Conservation (phyloP, 2,329 filamentous ascomycete species). For the Pseudogymnoascus destructans region DNA sequence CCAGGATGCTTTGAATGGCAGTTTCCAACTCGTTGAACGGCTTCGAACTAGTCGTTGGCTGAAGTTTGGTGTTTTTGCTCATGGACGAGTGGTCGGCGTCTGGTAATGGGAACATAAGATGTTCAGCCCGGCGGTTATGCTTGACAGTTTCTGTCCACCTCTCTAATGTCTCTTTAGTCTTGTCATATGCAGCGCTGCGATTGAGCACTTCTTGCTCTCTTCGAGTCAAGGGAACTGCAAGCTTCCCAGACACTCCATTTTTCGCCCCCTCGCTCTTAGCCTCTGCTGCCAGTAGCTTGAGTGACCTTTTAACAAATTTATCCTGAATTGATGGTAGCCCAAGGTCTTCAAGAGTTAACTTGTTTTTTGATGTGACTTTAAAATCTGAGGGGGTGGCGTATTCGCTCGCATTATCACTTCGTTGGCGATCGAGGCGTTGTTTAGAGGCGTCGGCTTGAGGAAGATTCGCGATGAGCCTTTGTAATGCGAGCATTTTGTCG, state of each 20-base stretch:
- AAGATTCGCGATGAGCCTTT: slow-evolving; percentile 57
- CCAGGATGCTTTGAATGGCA: slow-evolving; percentile 77
- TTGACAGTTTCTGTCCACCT: slow-evolving; percentile 95
- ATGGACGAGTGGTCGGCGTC: slow-evolving; percentile 46
- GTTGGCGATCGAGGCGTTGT: slow-evolving; percentile 20
- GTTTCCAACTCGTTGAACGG: slow-evolving; percentile 72
- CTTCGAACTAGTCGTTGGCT: slow-evolving; percentile 48
- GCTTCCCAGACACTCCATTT: slow-evolving; percentile 48
- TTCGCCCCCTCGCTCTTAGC: slow-evolving; percentile 35
- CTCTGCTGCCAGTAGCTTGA: slow-evolving; percentile 60
- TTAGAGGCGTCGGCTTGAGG: slow-evolving; percentile 27
- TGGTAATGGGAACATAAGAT: slow-evolving; percentile 79
- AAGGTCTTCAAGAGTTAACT: slow-evolving; percentile 65
- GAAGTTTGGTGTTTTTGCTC: slow-evolving; percentile 49
- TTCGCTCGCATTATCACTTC: slow-evolving; percentile 39
- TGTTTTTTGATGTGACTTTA: slow-evolving; percentile 44
- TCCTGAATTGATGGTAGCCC: slow-evolving; percentile 59
- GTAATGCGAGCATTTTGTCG: slow-evolving; percentile 47
- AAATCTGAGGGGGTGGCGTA: slow-evolving; percentile 48
- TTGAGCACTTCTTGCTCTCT: slow-evolving; percentile 78
- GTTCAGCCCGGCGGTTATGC: slow-evolving; percentile 80
- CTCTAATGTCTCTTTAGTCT: slow-evolving; percentile 80
- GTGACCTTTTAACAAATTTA: slow-evolving; percentile 60
- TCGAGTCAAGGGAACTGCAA: slow-evolving; percentile 71
- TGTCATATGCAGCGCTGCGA: slow-evolving; percentile 69